Evolutionary conservation across 2,329 filamentous ascomycete species (phyloP), one percentile per base, ranked within the genome.

Genomic region (Epichloe sibirici): DNA sequence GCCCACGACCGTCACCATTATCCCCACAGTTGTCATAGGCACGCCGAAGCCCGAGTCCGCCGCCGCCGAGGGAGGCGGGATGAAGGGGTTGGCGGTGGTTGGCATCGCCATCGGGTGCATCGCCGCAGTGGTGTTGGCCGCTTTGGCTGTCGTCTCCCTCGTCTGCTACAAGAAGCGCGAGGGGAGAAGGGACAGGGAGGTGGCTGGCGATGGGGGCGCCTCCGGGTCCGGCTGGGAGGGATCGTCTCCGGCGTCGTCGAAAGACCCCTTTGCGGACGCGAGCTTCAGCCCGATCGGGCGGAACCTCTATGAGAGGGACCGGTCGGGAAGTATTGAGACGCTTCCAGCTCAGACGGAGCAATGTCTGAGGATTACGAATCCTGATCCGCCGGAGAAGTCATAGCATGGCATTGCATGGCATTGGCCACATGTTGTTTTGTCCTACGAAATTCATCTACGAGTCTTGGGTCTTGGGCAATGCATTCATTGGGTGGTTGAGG

Each of bases 331-430:
- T 13, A 35, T 53, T 6, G 51, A 53, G 28, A 50, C 34, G 13
- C 17, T 51, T 6, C 8, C 23, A n/a, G 47, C 51, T 2, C 42
- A 15, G n/a, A 21, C 31, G 43, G 47, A 53, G 11, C 37, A 43
- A n/a, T 42, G 40, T 11, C 21, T 53, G 42, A 37, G 51, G 35
- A 47, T 53, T 6, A 39, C 25, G 35, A 53, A 53, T 38, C 51
- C 51, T 2, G 51, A 53, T 45, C 48, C 42, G 53, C 42, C 42
- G 12, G 49, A 51, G 49, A 51, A 39, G 23, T 45, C 9, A 49
- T 25, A 12, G 21, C 17, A 44, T 17, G n/a, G 11, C 11, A 17
- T 8, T 13, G 44, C n/a, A 17, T 45, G 28, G 0, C 17, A 43
- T 25, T 25, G 42, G 31, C 31, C 8, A 31, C 31, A 31, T 31